Evolutionary conservation across 2,329 filamentous ascomycete genomes (phyloP), one percentile per base, ranked within the genome.

Genomic region (Ceratocystis cacaofunesta): DNA sequence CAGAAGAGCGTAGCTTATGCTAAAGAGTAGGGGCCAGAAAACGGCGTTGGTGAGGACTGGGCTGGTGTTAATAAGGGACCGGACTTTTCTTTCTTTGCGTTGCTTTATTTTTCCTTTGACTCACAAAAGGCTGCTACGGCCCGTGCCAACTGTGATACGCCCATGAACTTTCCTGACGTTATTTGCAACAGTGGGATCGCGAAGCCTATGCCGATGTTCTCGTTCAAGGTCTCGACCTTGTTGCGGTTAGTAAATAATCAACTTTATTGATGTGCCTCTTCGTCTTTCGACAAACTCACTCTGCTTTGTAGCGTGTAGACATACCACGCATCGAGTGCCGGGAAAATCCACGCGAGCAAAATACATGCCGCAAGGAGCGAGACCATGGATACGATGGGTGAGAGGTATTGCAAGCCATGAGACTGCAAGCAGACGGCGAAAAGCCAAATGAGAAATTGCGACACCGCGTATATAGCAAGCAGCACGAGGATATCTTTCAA

Each of bases 201-300:
- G 68, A 82, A 82, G 2, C 78, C 80, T 5, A 81, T 70, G 0
- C 79, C 79, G 68, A 82, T 76, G 69, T 82, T 78, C 2, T 75
- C 71, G 68, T 82, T 82, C 64, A 82, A 74, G 8, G 81, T 75
- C 61, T 81, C 75, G 25, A 80, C 74, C 79, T 82, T 73, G 75
- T 65, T 78, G 68, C 50, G 55, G 55, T 58, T n/a, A 58, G 28
- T 15, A 32, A 32, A 36, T 3, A 58, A 19, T 6, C 30, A 6
- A 25, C 12, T 8, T n/a, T 12, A 4, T 3, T 15, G 8, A 2
- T 19, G 8, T 25, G 17, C 25, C 6, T 36, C 5, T 22, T 8
- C 1, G 28, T 19, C 5, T n/a, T 10, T 36, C 30, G 15, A 1
- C 2, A 1, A 44, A 48, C 44, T 32, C 8, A 62, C 60, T 8